Base-by-base conservation (phyloP, 2,329 filamentous ascomycete genomes). In the Kalmusia sp. region DNA sequence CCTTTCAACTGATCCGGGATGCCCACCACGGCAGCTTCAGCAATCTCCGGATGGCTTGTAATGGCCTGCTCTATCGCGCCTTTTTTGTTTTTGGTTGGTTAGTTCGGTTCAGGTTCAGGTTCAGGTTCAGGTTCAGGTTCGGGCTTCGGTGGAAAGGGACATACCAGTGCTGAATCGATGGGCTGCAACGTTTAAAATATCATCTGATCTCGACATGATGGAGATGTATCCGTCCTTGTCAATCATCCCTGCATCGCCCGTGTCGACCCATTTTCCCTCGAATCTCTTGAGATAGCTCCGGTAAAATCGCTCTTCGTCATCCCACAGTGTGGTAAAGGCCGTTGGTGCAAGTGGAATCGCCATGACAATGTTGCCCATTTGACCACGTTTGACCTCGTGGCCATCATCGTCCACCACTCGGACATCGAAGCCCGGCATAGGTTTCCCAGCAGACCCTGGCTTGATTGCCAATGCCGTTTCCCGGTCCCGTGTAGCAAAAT, bases 181-280 rank as follows among this genome's bases (percentile, higher is more conserved):
- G 4, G 93, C 92, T 34, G 92, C 93, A n/a, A 96, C 93, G 69
- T 97, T 97, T 69, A 97, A 92, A 54, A 97, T 89, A 72, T 97
- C 93, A 76, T 97, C 93, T 27, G 82, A 82, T 48, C 85, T 74
- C 3, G 81, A 80, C 83, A 88, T 87, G 62, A 88, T 80, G 62
- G 86, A 82, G 27, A 87, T 79, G 61, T 86, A 86, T 4, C 84
- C 85, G 34, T 93, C 87, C 12, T 82, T 73, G 68, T 97, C 93
- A 52, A 97, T 86, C 80, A 92, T 87, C 0, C 93, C 93, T 0
- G 92, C 89, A 70, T 98, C 93, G 2, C 93, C 93, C 0, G 93
- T 97, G 69, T 98, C 93, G 37, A 97, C 76, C 91, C 91, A 97
- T 62, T 84, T 84, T 0, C 92, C 91, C 5, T 84, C 66, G 68